Conservation (phyloP, 495 filamentous ascomycete species). For the Daldinia grandis region DNA sequence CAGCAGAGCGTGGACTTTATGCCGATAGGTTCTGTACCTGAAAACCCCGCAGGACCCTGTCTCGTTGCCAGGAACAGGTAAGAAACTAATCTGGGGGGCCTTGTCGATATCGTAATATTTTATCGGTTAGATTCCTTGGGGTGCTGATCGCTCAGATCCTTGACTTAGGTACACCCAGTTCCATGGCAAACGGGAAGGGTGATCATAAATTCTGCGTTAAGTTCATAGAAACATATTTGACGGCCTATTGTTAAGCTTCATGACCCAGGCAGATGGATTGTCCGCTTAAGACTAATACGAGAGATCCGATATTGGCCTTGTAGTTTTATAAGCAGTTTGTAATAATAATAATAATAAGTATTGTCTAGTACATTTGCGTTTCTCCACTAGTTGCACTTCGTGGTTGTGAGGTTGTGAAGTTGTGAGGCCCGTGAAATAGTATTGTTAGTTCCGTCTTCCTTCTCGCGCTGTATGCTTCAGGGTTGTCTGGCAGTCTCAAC, state of each 20-base stretch:
- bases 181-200: conserved; percentile 41
- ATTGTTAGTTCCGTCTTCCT: background rate
- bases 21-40: conserved; percentile 27
- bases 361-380: too few species aligned
- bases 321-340: background rate
- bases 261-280: background rate
- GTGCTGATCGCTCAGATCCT: conserved; percentile 40
- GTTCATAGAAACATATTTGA: background rate
- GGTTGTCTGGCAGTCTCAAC: background rate
- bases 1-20: conserved; percentile 19
- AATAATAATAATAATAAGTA: background rate
- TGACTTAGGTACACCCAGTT: conserved; percentile 15
- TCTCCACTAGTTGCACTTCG: too few species aligned
- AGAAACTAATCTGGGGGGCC: conserved; percentile 11
- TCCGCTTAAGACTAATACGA: background rate
- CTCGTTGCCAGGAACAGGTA: conserved; percentile 21
- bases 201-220: conserved; percentile 36
- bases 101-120: conserved; percentile 37
- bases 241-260: background rate
- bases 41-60: conserved; percentile 26
- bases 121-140: conserved; percentile 39
- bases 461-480: background rate
- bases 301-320: background rate
- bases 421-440: too few species aligned
- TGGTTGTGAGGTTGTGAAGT: too few species aligned